Percentiles rank a stretch among this genome's conserved stretches.
Conservation (phyloP, 352 stramenopile species). For the Phytophthora podocarpi region DNA sequence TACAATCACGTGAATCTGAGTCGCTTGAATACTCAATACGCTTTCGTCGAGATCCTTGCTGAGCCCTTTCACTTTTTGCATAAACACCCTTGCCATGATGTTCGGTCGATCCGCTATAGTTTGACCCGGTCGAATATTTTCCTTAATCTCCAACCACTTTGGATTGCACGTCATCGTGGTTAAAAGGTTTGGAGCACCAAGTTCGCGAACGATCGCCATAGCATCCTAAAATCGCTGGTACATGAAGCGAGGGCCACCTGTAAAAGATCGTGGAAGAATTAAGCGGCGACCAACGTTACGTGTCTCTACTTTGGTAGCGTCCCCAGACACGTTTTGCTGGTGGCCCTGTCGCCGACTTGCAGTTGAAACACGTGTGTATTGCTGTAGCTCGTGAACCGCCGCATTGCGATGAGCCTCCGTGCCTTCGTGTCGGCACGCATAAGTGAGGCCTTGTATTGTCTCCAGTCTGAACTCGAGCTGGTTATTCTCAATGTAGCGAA, state of each 20-base stretch:
- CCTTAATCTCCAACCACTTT: conserved; percentile 43
- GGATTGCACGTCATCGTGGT: conserved; percentile 58
- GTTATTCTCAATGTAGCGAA: not conserved
- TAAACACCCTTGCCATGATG: conserved; percentile 24
- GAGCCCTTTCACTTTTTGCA: conserved; percentile 25
- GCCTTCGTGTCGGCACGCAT: not conserved
- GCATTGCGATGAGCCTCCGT: not conserved
- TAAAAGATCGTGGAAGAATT: not conserved
- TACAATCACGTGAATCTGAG: conserved; percentile 40
- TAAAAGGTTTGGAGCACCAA: conserved; percentile 46
- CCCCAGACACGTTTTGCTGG: not conserved
- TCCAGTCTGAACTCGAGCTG: not conserved
- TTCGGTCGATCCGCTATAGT: conserved; percentile 17
- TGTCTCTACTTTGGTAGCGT: not conserved
- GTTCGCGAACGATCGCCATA: conserved; percentile 43
- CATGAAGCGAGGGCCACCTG: not conserved
- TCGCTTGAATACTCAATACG: conserved; percentile 11
- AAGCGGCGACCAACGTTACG: not conserved
- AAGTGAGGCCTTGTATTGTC: not conserved
- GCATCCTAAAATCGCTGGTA: conserved; percentile 26
- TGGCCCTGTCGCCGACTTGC: not conserved
- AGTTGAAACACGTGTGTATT: no score
- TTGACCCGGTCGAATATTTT: not conserved
- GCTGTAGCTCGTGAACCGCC: no score
- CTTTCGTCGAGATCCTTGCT: conserved; percentile 36